Conservation (phyloP, 129 eudicot species). For the Tagetes erecta region DNA sequence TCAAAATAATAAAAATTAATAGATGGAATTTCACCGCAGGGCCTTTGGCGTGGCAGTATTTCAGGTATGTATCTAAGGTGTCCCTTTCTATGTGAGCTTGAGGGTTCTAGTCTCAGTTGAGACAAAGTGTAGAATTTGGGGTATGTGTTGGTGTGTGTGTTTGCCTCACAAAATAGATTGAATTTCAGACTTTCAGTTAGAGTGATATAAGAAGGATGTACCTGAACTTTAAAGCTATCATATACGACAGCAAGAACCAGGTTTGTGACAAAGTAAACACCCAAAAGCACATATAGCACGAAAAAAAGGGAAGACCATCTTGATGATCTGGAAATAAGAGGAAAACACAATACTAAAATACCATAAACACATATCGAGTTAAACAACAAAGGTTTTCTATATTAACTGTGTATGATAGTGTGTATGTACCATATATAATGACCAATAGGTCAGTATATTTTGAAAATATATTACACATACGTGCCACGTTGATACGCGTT, state of each 20-base stretch:
- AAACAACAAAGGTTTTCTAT: background rate
- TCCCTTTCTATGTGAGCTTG: background rate
- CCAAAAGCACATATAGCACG: constrained; percentile 81
- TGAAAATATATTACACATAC: background rate
- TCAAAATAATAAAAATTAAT: constrained; percentile 2
- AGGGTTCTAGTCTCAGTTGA: background rate
- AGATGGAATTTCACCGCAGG: background rate
- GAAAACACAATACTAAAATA: background rate
- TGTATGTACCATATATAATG: background rate
- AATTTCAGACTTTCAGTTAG: background rate
- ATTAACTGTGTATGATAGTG: background rate
- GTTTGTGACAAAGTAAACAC: constrained; percentile 96
- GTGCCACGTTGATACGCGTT: background rate
- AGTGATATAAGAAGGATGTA: constrained; percentile 24
- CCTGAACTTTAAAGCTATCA: constrained; percentile 91
- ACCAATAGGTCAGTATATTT: background rate
- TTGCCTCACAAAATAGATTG: background rate
- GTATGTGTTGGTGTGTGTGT: background rate
- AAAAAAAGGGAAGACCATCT: constrained; percentile 83
- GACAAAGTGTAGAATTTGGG: background rate
- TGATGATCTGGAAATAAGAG: constrained; percentile 55
- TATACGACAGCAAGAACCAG: constrained; percentile 97
- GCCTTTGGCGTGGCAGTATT: background rate
- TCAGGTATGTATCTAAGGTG: background rate
- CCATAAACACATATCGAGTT: background rate